Percentiles rank a stretch among this genome's conserved stretches.
These are phyloP conservation scores for Wickerhamomyces alni DNA, from an alignment of 805 yeast species.

Conservation along the genomic window DNA sequence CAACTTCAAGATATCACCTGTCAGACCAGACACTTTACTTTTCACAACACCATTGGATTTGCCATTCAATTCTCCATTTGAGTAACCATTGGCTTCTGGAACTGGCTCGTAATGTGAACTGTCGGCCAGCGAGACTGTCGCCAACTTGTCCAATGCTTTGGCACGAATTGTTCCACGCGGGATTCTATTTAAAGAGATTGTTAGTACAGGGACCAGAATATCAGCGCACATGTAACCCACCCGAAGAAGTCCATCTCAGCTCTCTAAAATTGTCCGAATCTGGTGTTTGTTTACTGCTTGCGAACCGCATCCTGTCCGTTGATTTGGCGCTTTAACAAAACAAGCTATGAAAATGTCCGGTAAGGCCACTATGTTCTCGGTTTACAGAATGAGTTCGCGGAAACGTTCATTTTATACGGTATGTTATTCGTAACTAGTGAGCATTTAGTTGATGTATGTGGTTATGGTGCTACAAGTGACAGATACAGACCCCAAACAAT, in stretches of 20 bases:
- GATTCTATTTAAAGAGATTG: conserved; percentile 12
- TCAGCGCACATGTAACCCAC: conserved; percentile 4
- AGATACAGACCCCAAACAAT: not conserved
- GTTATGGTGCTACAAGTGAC: too few species aligned
- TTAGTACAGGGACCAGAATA: not conserved
- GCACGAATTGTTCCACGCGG: conserved; percentile 23
- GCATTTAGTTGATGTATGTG: too few species aligned
- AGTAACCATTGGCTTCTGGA: conserved; percentile 6
- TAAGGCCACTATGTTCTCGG: too few species aligned
- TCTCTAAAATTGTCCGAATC: too few species aligned
- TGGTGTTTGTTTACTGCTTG: not conserved
- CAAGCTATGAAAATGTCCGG: too few species aligned
- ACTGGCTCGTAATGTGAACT: not conserved
- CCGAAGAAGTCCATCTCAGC: conserved; percentile 17
- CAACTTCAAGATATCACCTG: conserved; percentile 17
- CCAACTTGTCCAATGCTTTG: conserved; percentile 20
- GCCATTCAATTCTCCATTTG: conserved; percentile 1
- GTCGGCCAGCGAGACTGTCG: conserved; percentile 13
- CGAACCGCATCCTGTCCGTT: too few species aligned
- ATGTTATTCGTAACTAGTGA: too few species aligned
- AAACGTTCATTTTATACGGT: too few species aligned
- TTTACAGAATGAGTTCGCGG: too few species aligned
- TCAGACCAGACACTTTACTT: conserved; percentile 4
- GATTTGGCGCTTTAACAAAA: not conserved
- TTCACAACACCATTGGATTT: too few species aligned